These are phyloP conservation scores for Boletus tomentosulus DNA, from an alignment of 768 basidiomycete genomes.

Conservation along the genomic window DNA sequence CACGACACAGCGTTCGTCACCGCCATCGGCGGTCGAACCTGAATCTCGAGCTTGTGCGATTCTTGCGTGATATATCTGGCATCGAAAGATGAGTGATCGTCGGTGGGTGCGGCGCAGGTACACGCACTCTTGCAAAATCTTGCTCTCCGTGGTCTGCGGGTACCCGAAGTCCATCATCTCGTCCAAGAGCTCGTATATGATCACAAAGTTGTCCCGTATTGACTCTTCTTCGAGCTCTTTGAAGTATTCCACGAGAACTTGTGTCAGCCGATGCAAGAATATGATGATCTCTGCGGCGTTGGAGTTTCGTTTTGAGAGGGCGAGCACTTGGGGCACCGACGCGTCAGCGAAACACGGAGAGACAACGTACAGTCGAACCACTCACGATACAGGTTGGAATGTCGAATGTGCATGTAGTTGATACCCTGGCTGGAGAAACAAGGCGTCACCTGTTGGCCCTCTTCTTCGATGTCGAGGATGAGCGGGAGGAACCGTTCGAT, in stretches of 20 bases:
- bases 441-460: constrained; percentile 92
- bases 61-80: constrained; percentile 95
- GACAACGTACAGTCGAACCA: constrained; percentile 8
- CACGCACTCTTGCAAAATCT: constrained; percentile 94
- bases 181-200: constrained; percentile 97
- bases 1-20: constrained; percentile 99
- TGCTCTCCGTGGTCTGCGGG: constrained; percentile 98
- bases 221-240: constrained; percentile 99
- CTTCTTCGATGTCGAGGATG: constrained; percentile 94
- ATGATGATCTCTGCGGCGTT: constrained; percentile 96
- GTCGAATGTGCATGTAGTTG: constrained; percentile 98
- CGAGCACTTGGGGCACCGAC: constrained; percentile 80
- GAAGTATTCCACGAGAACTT: constrained; percentile 97
- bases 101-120: constrained; percentile 6
- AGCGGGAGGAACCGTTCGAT: constrained; percentile 94
- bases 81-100: neutral
- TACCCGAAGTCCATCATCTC: constrained; percentile 99
- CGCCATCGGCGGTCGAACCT: constrained; percentile 89
- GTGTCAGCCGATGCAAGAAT: constrained; percentile 89
- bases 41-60: constrained; percentile 93
- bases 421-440: constrained; percentile 94
- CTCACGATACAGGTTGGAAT: constrained; percentile 95
- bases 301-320: constrained; percentile 90
- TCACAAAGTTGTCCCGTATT: constrained; percentile 98
- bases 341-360: neutral